Evolutionary conservation across 768 basidiomycete species (phyloP).

Genomic region (Rhodotorula diobovata): DNA sequence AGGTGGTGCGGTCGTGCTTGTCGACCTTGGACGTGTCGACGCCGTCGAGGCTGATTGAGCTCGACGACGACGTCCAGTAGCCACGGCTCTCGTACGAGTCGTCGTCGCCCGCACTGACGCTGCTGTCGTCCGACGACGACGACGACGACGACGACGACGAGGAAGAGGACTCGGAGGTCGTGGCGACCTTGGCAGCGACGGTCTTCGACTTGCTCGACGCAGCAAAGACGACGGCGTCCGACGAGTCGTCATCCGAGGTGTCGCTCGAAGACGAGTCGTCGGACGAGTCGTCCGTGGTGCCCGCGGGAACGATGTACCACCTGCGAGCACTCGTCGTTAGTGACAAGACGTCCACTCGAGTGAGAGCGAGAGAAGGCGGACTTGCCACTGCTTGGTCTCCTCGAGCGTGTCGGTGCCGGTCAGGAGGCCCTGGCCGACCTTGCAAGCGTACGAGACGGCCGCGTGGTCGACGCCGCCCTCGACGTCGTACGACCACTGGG

Average conservation of each 20-base stretch:
- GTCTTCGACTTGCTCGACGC: neutral
- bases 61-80: constrained; percentile 15
- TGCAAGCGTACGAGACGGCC: constrained; percentile 34
- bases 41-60: constrained; percentile 11
- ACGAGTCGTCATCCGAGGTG: neutral
- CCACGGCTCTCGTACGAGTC: constrained; percentile 14
- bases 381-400: constrained; percentile 37
- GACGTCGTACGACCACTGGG: constrained; percentile 12
- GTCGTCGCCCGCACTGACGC: neutral
- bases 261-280: neutral
- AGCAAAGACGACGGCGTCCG: neutral
- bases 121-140: neutral
- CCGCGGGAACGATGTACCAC: constrained; percentile 34
- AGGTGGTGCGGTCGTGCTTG: constrained; percentile 20
- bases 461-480: constrained; percentile 34
- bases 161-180: neutral
- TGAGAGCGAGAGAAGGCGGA: neutral
- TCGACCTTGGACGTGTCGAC: constrained; percentile 21
- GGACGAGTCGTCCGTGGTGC: neutral
- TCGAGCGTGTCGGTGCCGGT: constrained; percentile 35
- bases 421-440: constrained; percentile 22
- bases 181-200: neutral
- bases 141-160: neutral
- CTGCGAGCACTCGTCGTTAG: neutral
- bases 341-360: too few species aligned